Conservation (phyloP, 2,329 filamentous ascomycete species). For the Grosmannia huntii region DNA sequence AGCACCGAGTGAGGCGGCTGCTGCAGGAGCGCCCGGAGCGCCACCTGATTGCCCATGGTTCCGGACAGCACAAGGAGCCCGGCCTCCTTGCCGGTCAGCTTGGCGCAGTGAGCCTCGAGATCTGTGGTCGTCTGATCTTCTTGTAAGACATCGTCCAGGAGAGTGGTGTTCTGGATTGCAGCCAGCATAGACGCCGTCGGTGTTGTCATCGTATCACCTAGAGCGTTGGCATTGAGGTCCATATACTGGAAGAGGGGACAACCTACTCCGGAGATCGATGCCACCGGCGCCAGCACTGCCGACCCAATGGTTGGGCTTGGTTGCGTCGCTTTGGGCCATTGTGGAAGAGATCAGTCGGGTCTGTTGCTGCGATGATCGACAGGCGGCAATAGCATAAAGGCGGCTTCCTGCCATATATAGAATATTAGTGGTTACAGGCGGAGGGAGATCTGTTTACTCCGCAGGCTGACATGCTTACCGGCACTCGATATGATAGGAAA, state of each 20-base stretch:
- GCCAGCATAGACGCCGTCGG: conserved; percentile 71
- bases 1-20: conserved; percentile 73
- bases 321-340: not conserved
- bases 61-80: conserved; percentile 76
- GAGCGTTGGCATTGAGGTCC: not conserved
- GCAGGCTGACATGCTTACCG: not conserved
- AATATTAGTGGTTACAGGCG: not conserved
- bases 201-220: conserved; percentile 50
- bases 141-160: conserved; percentile 72
- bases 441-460: too few species aligned
- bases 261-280: conserved; percentile 20
- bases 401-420: not conserved
- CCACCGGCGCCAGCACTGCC: conserved; percentile 20
- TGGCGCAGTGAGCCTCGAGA: conserved; percentile 62
- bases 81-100: conserved; percentile 61
- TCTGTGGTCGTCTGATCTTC: conserved; percentile 69
- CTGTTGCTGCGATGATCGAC: not conserved
- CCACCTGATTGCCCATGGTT: conserved; percentile 89
- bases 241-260: not conserved
- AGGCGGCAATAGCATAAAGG: not conserved
- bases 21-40: conserved; percentile 61
- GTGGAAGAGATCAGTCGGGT: not conserved
- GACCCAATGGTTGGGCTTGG: conserved; percentile 16
- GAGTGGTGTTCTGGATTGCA: conserved; percentile 60
- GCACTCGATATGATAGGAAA: not conserved